Evolutionary conservation across 1,139 yeast species (phyloP).

Genomic region (Diutina neorugosa): DNA sequence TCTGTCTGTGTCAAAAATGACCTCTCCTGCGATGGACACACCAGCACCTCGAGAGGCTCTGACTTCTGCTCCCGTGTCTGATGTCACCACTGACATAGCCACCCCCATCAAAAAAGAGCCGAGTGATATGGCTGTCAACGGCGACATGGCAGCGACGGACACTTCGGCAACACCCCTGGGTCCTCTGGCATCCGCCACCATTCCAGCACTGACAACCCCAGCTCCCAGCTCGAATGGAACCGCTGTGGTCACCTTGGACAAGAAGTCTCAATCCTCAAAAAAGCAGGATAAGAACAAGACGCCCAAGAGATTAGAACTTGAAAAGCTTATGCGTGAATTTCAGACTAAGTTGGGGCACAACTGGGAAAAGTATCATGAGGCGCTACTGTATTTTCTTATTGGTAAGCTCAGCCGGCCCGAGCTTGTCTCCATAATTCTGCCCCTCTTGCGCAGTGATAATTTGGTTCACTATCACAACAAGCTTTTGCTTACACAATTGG

Average conservation of each 20-base stretch:
- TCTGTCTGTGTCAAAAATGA: neutral
- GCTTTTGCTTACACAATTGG: slow-evolving; percentile 64
- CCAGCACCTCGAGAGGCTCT: neutral
- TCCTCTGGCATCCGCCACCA: neutral
- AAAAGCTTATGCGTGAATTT: slow-evolving; percentile 58
- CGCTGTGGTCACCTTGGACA: neutral
- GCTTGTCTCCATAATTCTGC: slow-evolving; percentile 42
- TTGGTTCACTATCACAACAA: slow-evolving; percentile 60
- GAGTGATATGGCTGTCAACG: neutral
- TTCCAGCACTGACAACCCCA: neutral
- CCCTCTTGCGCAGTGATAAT: slow-evolving; percentile 35
- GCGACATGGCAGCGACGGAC: neutral
- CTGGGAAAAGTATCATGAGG: slow-evolving; percentile 83
- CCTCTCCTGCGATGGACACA: neutral
- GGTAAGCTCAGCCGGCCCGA: slow-evolving; percentile 75
- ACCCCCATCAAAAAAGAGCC: neutral
- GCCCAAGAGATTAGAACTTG: slow-evolving; percentile 45
- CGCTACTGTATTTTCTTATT: slow-evolving; percentile 61
- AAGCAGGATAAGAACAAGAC: slow-evolving; percentile 28
- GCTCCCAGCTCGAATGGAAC: neutral
- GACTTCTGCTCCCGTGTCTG: neutral
- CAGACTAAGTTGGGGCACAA: slow-evolving; percentile 58
- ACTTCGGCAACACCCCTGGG: neutral
- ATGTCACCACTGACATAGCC: neutral
- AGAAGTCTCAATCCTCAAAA: slow-evolving; percentile 19